These are phyloP conservation scores for Biscogniauxia sp. DNA, from an alignment of 2,329 filamentous ascomycete genomes.

Conservation along the genomic window DNA sequence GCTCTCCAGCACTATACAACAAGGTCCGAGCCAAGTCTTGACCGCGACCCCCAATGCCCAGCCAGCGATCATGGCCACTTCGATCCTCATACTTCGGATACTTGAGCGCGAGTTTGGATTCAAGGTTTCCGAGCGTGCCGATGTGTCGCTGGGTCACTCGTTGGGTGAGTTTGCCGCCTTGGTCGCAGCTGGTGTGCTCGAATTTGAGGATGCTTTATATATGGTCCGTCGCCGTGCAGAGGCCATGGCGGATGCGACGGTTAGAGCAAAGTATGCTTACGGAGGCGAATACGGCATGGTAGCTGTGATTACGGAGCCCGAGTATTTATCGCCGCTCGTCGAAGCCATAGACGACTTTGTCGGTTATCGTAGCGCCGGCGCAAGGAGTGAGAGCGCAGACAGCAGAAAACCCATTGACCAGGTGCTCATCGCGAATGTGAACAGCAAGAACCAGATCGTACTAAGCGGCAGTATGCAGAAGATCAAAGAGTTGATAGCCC, in stretches of 20 bases:
- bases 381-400: constrained; percentile 65
- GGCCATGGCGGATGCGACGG: constrained; percentile 77
- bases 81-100: constrained; percentile 82
- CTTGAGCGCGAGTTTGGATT: constrained; percentile 85
- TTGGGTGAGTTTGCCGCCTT: constrained; percentile 91
- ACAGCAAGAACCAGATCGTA: constrained; percentile 95
- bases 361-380: constrained; percentile 62
- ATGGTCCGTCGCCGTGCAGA: constrained; percentile 77
- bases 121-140: constrained; percentile 64
- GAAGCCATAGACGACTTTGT: constrained; percentile 77
- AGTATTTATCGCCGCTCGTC: constrained; percentile 68
- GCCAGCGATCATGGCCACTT: constrained; percentile 94
- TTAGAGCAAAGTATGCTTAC: constrained; percentile 60
- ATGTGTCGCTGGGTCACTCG: constrained; percentile 86
- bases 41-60: constrained; percentile 86
- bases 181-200: constrained; percentile 77
- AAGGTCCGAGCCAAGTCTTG: constrained; percentile 73
- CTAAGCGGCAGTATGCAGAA: constrained; percentile 81
- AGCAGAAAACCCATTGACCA: constrained; percentile 76
- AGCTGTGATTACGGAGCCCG: constrained; percentile 82
- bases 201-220: constrained; percentile 73
- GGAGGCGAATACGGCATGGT: constrained; percentile 93
- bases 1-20: constrained; percentile 73
- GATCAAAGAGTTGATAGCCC: constrained; percentile 77
- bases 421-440: constrained; percentile 89